phyloP scores from a whole-genome alignment of 192 early-diverging fungal species.

The Geranomyces michiganensis region DNA sequence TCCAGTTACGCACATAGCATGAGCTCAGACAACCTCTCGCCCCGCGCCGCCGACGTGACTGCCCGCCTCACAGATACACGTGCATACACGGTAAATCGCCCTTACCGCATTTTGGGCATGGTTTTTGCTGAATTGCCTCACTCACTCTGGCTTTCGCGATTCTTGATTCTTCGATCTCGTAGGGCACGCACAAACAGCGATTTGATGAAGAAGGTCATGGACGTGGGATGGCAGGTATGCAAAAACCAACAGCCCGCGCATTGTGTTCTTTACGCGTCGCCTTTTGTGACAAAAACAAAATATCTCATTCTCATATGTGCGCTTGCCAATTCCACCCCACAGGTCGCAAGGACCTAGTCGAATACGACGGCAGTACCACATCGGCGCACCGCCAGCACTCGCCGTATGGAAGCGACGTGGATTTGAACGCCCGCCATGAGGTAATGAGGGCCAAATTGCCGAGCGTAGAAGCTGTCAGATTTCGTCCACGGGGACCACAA shows the following conservation, averaged over 20 bases:
- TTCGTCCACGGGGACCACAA: too few relatives aligned
- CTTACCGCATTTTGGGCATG: too few relatives aligned
- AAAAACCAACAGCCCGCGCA: not conserved
- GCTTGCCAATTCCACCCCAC: not conserved
- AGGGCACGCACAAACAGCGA: conserved; percentile 40
- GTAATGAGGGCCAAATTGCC: not conserved
- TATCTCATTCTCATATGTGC: not conserved
- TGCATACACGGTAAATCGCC: conserved; percentile 32
- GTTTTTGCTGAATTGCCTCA: too few relatives aligned
- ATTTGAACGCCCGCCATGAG: conserved; percentile 15
- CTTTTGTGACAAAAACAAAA: too few relatives aligned
- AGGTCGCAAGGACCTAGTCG: conserved; percentile 38
- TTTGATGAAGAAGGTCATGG: conserved; percentile 40
- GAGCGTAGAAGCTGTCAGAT: too few relatives aligned
- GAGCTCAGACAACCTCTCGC: conserved; percentile 30
- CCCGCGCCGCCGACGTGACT: conserved; percentile 31
- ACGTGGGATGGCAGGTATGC: conserved; percentile 31
- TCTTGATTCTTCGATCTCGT: not conserved
- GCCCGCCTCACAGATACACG: conserved; percentile 32
- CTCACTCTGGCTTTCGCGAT: too few relatives aligned
- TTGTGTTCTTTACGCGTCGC: not conserved
- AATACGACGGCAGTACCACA: conserved; percentile 34
- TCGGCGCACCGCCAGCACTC: conserved; percentile 29
- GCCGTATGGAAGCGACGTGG: conserved; percentile 30
- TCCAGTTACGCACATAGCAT: too few relatives aligned